Conservation (phyloP, 2,329 filamentous ascomycete genomes). For the Aspergillus hortae region DNA sequence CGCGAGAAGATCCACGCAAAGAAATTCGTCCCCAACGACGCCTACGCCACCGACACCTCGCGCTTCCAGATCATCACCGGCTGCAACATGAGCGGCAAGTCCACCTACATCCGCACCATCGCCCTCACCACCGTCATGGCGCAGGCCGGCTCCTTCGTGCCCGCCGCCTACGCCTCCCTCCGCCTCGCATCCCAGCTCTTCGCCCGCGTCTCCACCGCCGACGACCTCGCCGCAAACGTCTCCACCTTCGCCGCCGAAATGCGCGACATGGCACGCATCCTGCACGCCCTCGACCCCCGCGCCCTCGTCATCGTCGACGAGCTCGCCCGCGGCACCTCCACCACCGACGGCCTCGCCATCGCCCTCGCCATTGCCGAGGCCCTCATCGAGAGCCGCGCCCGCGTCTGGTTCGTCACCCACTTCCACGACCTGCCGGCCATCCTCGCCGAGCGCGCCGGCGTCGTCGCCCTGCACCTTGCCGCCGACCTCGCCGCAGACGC, state of each 20-base stretch:
- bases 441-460: constrained; percentile 69
- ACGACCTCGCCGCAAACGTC: constrained; percentile 83
- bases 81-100: constrained; percentile 98
- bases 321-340: constrained; percentile 85
- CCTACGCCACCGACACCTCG: constrained; percentile 74
- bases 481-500: constrained; percentile 60
- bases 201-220: constrained; percentile 79
- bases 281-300: constrained; percentile 72
- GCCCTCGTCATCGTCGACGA: constrained; percentile 88
- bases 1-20: constrained; percentile 67
- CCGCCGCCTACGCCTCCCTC: constrained; percentile 77
- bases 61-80: constrained; percentile 93
- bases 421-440: constrained; percentile 79
- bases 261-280: constrained; percentile 91
- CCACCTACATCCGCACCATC: constrained; percentile 84
- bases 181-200: constrained; percentile 80
- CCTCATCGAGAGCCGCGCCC: constrained; percentile 70
- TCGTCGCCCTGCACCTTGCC: constrained; percentile 76
- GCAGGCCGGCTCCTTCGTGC: constrained; percentile 87
- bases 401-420: constrained; percentile 92
- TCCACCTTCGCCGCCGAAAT: constrained; percentile 95
- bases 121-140: constrained; percentile 89
- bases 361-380: constrained; percentile 87
- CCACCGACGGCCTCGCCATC: constrained; percentile 81
- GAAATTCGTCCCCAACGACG: constrained; percentile 82